Base-by-base conservation (phyloP, 345 rosid species). In the Camelina laxa region DNA sequence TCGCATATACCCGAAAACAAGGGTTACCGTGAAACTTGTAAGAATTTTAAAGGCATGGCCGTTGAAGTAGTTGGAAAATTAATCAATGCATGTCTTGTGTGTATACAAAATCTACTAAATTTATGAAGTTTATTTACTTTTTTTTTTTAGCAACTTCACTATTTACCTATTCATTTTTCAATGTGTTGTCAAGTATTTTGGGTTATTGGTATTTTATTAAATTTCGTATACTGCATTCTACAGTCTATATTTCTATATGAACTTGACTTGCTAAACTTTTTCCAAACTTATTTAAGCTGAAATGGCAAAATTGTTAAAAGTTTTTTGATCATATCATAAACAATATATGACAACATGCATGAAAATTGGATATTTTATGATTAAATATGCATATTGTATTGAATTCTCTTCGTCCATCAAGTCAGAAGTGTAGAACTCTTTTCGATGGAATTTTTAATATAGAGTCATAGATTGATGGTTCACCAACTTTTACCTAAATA, bases 21-120 rank as follows among this genome's bases (percentile, higher is more conserved):
- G 17, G 41, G 39, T 42, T 54, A 61, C 11, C 35, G 41, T 24
- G 64, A 45, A 19, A 15, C 17, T 60, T 15, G 49, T 9, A 50
- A 39, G 61, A 14, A 14, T 50, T 60, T 27, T 51, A 75, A 75
- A 39, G 38, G 69, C 62, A 27, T 75, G 64, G 42, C 64, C 70
- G 79, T 44, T 53, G 79, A 61, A 70, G 75, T 76, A 35, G 75
- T 70, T 76, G 75, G 38, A 70, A 55, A 55, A 36, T 55, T 47
- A 70, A 56, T 70, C 60, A 65, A 77, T 70, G 76, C 72, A 65
- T 64, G 67, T 9, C 75, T 60, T 54, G 2, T 47, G 30, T 33
- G 45, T 60, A 70, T 31, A 60, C 20, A 16, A 33, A 33, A 33
- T 33, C 36, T 33, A 8, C 36, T 33, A 33, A 33, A 7, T 33